These are phyloP conservation scores for Lichtheimia corymbifera DNA, from an alignment of 371 early-diverging fungal species.

Conservation along the genomic window DNA sequence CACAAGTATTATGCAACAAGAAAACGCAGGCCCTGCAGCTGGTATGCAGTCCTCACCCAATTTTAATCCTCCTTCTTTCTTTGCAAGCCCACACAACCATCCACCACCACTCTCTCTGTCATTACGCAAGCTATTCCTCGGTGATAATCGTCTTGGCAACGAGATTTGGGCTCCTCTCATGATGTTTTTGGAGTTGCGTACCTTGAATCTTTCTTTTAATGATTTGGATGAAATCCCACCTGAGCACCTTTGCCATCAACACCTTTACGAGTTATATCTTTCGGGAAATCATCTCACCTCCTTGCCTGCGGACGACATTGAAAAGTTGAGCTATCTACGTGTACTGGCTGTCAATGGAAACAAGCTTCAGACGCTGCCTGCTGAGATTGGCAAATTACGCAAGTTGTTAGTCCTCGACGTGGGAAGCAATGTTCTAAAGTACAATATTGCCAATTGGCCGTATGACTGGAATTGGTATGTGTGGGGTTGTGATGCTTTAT, in stretches of 20 bases:
- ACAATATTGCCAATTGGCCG: conserved; percentile 94
- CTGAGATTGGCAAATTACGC: conserved; percentile 84
- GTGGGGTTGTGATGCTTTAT: background rate
- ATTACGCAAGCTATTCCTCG: conserved; percentile 67
- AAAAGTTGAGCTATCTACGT: conserved; percentile 65
- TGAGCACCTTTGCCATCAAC: conserved; percentile 51
- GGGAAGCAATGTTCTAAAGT: conserved; percentile 85
- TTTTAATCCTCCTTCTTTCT: conserved; percentile 55
- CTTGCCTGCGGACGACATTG: conserved; percentile 87
- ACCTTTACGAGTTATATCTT: conserved; percentile 75
- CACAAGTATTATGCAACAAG: background rate
- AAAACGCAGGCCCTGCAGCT: background rate
- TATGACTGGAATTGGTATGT: conserved; percentile 94
- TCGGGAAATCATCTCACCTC: conserved; percentile 86
- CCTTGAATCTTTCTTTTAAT: conserved; percentile 86
- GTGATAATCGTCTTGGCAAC: conserved; percentile 86
- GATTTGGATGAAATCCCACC: conserved; percentile 79
- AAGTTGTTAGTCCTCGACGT: conserved; percentile 81
- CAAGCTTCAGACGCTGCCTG: conserved; percentile 88
- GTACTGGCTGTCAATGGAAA: conserved; percentile 89
- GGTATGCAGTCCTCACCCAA: conserved; percentile 35
- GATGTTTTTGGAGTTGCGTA: conserved; percentile 69
- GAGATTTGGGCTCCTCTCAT: conserved; percentile 73
- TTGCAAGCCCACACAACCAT: conserved; percentile 54
- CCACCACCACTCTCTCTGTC: conserved; percentile 67